phyloP scores from a whole-genome alignment of 768 basidiomycete species.

The Suillus fuscotomentosus region DNA sequence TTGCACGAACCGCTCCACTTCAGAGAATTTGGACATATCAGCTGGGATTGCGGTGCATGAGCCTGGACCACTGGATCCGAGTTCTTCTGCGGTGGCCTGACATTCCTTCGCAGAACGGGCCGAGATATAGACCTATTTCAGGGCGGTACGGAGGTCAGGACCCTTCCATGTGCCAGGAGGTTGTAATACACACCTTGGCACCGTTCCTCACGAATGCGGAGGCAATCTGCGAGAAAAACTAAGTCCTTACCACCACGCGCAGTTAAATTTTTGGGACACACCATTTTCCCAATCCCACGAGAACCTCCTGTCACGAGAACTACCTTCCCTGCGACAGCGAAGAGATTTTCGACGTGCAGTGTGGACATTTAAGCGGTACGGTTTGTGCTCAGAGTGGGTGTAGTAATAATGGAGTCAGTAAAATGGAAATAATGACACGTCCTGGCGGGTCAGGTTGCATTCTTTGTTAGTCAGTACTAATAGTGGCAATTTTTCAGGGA shows the following conservation, averaged over 20 bases:
- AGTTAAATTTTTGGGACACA: conserved; percentile 19
- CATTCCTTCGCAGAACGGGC: conserved; percentile 55
- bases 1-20: conserved; percentile 51
- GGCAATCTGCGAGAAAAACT: conserved; percentile 46
- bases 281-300: conserved; percentile 67
- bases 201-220: conserved; percentile 63
- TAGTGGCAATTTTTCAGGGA: conserved; percentile 10
- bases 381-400: not conserved
- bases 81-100: conserved; percentile 47
- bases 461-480: conserved; percentile 1
- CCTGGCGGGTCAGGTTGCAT: not conserved
- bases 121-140: conserved; percentile 56
- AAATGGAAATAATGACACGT: not conserved
- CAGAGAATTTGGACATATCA: conserved; percentile 51
- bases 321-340: conserved; percentile 50
- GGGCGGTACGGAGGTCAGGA: conserved; percentile 7
- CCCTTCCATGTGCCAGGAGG: conserved; percentile 12
- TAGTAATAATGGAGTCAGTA: not conserved
- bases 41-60: conserved; percentile 52
- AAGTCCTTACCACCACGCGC: conserved; percentile 8
- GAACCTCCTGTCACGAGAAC: conserved; percentile 68
- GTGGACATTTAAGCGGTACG: conserved; percentile 33
- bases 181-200: conserved; percentile 40
- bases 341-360: conserved; percentile 37
- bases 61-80: conserved; percentile 53